phyloP scores from a whole-genome alignment of 768 basidiomycete species.

The Lactarius hatsudake region DNA sequence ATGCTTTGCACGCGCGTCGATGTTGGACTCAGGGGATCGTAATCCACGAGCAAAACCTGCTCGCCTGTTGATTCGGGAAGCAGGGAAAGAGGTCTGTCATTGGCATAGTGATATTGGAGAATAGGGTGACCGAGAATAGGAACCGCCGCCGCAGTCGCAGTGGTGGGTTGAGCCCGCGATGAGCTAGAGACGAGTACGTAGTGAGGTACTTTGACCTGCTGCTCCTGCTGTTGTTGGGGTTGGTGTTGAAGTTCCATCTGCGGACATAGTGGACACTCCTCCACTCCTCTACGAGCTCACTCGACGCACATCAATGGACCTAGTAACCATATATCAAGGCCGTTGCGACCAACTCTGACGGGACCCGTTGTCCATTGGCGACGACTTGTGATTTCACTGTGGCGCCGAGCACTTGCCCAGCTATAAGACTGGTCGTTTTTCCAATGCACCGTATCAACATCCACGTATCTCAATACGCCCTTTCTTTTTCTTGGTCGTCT shows the following conservation, averaged over 20 bases:
- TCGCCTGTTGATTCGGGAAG: slow-evolving; percentile 60
- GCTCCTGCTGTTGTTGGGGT: not conserved
- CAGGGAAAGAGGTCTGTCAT: slow-evolving; percentile 68
- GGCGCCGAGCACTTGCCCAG: not conserved
- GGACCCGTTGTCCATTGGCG: not conserved
- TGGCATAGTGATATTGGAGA: slow-evolving; percentile 80
- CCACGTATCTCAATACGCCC: not conserved
- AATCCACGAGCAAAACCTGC: slow-evolving; percentile 73
- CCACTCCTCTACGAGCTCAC: not conserved
- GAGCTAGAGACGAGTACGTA: slow-evolving; percentile 69
- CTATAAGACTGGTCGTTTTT: not conserved
- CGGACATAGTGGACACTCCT: not conserved
- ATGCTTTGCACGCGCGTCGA: slow-evolving; percentile 52
- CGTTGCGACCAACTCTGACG: not conserved
- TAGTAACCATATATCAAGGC: not conserved
- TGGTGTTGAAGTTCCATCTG: slow-evolving; percentile 12
- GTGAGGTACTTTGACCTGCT: slow-evolving; percentile 45
- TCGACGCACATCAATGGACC: not conserved
- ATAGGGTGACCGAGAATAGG: slow-evolving; percentile 59
- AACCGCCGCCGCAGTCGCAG: slow-evolving; percentile 35
- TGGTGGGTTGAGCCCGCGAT: slow-evolving; percentile 40
- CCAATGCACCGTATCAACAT: not conserved
- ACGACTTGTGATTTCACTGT: not conserved
- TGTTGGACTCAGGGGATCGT: slow-evolving; percentile 44
- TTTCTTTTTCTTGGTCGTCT: slow-evolving; percentile 30